A percentile compares a stretch with the other conserved stretches of the same genome.
Evolutionary conservation across 23 red algal genomes (phyloP).

Genomic region (Gracilaria caudata): DNA sequence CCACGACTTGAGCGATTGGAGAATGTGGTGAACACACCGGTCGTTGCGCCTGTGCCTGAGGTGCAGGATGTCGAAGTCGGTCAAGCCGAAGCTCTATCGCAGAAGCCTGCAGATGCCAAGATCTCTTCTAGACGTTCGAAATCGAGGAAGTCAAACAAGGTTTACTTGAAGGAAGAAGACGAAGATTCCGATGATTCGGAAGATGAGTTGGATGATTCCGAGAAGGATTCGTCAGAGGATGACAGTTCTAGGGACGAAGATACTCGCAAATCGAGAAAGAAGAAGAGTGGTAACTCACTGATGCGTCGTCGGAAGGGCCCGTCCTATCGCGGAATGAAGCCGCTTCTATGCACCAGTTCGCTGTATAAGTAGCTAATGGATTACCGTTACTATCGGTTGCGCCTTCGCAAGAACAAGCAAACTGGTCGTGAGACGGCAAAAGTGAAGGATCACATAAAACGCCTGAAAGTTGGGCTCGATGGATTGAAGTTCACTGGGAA

Average conservation of each 20-base stretch:
- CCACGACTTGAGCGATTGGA: neutral
- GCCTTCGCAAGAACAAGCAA: neutral
- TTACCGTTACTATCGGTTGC: neutral
- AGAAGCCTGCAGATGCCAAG: neutral
- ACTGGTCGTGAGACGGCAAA: too few species aligned
- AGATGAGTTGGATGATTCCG: neutral
- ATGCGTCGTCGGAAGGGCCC: neutral
- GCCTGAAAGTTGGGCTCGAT: too few species aligned
- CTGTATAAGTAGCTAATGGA: constrained; percentile 1
- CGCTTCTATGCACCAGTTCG: neutral
- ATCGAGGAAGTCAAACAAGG: neutral
- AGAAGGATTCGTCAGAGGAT: neutral
- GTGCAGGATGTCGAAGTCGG: neutral
- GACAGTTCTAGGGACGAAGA: neutral
- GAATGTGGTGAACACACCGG: neutral
- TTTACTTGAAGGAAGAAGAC: neutral
- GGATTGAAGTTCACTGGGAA: too few species aligned
- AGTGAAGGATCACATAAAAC: too few species aligned
- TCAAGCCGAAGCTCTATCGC: neutral
- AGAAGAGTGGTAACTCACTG: neutral
- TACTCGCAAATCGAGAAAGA: neutral
- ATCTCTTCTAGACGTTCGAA: neutral
- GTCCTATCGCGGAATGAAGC: neutral
- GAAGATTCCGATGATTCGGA: neutral
- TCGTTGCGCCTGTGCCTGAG: neutral